phyloP scores from a whole-genome alignment of 441 rosid genomes.

The Adansonia gregorii region DNA sequence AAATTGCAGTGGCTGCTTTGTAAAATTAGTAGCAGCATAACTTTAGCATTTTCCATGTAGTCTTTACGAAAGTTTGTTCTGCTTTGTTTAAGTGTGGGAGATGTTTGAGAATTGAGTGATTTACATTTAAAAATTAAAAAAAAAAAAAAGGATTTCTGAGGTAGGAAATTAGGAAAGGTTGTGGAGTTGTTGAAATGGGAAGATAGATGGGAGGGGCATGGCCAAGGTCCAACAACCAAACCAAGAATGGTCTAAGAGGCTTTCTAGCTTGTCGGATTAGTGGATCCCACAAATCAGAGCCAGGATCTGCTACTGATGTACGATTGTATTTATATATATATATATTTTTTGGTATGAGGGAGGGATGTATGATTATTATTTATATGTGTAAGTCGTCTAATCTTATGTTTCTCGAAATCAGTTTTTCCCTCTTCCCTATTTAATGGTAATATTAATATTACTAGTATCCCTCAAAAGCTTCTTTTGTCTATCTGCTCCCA shows the following conservation, averaged over 20 bases:
- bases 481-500: constrained; percentile 22
- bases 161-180: background rate
- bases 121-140: too few relatives aligned
- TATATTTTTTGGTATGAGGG: background rate
- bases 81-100: background rate
- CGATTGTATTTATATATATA: constrained; percentile 31
- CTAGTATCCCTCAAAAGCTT: background rate
- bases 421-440: constrained; percentile 28
- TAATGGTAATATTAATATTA: constrained; percentile 16
- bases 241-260: constrained; percentile 25
- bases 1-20: background rate
- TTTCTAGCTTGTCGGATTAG: constrained; percentile 45
- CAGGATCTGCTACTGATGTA: constrained; percentile 52
- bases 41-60: too few relatives aligned
- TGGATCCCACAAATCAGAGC: constrained; percentile 69
- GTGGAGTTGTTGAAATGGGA: constrained; percentile 46
- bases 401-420: constrained; percentile 25
- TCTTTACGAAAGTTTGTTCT: background rate
- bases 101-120: background rate
- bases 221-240: constrained; percentile 47
- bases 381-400: background rate
- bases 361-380: constrained; percentile 25
- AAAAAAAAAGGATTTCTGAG: background rate
- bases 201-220: constrained; percentile 28
- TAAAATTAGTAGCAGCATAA: too few relatives aligned